Evolutionary conservation across 495 filamentous ascomycete species (phyloP), one percentile per base, ranked within the genome.

Genomic region (Acidiella bohemica): DNA sequence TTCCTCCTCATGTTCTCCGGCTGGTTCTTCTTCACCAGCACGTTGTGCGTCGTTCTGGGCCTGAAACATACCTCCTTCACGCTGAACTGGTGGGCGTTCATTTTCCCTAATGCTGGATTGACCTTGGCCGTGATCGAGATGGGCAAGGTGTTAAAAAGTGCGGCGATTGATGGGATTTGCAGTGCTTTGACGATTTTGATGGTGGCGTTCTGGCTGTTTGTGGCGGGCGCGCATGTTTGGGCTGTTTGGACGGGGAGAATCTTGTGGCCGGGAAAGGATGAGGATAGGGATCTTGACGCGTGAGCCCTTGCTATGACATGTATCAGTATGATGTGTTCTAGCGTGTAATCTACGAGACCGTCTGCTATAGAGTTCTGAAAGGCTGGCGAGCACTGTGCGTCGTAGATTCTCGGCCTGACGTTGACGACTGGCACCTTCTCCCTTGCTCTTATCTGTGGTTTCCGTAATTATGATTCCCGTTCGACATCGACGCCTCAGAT

Each of bases 11-110:
- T 71, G 0, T 59, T 84, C 14, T 71, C 70, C 29, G 64, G 82
- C 24, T 84, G 78, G 78, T 84, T 84, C 63, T 83, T 83, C 55
- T 65, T 62, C 27, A 65, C 77, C 9, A 73, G 75, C 0, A 50
- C 67, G 8, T 57, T 75, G 16, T 69, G 69, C 1, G 67, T 72
- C 8, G 46, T 79, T 13, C 57, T 56, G 5, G 64, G 69, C 3
- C 61, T 69, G 32, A 65, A 64, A 16, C 64, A 75, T 9, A 63
- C 67, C 33, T 58, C 40, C 36, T 75, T 71, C 45, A 66, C 68
- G 51, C 54, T 75, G 14, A 67, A 64, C 28, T 75, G 72, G 70
- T 75, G 69, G 57, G 64, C 66, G 5, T 69, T 70, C 42, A 64
- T 77, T 2, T 77, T 77, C 40, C 73, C 73, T 1, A 76, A 77